Evolutionary conservation across 1,284 basidiomycete species (phyloP), one percentile per base, ranked within the genome.

Genomic region (Ceratobasidium papillatum): DNA sequence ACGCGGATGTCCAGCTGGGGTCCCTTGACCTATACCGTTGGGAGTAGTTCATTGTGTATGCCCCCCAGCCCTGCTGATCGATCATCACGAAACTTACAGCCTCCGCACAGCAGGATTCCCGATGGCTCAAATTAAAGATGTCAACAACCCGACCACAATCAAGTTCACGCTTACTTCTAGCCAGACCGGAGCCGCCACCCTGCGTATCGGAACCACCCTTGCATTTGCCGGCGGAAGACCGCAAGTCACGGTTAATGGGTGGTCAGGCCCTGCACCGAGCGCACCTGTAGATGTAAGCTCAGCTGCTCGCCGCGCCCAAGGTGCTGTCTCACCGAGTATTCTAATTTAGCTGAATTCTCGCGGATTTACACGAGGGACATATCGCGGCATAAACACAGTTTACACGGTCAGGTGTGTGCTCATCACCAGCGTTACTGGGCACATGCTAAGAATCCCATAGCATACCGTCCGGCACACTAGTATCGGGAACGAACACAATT

Each of bases 81-180:
- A 56, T 56, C 32, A 56, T 69, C 36, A 30, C 19, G 5, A 61
- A 22, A 27, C 66, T 58, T 34, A 58, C 76, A 17, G 75, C 78
- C 75, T n/a, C 76, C 63, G 59, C 11, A 47, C 64, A 62, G 63
- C 59, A 8, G 75, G 69, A 25, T 82, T 84, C 79, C 83, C 83
- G 12, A 83, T 84, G 83, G 83, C 82, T 12, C 76, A 81, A n/a
- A 84, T 84, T 80, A 81, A 84, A 80, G 80, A 76, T 5, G 49
- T 74, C 30, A 74, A 63, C 56, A 74, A 74, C 58, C 72, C 71
- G n/a, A 56, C 54, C 0, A 75, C 74, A 4, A 76, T 75, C 59
- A 75, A 76, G 51, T 73, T 75, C 22, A 74, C 73, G n/a, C 74
- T 76, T 8, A 72, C 65, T 17, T 65, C 61, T 19, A 43, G 38